phyloP scores from a whole-genome alignment of 768 basidiomycete genomes.

The Wakefieldia striispora region DNA sequence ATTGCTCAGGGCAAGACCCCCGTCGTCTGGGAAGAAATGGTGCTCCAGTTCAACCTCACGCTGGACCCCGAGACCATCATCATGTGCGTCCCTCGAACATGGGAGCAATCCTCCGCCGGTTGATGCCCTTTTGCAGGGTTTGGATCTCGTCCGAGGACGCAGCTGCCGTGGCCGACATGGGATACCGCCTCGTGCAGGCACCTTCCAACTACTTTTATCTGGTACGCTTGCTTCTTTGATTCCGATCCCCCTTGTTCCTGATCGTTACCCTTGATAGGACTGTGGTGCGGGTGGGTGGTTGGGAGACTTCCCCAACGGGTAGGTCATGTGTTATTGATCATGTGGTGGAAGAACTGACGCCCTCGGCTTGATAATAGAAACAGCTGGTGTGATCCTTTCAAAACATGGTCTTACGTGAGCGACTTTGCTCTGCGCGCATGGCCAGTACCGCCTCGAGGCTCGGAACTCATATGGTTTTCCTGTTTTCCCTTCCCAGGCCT shows the following conservation, averaged over 20 bases:
- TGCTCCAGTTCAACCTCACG: constrained; percentile 37
- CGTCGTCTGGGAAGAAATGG: constrained; percentile 79
- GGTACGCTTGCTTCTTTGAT: constrained; percentile 10
- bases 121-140: constrained; percentile 28
- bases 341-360: background rate
- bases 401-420: constrained; percentile 48
- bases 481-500: background rate
- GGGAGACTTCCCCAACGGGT: constrained; percentile 34
- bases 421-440: background rate
- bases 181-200: constrained; percentile 46
- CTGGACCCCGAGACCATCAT: constrained; percentile 43
- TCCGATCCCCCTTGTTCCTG: background rate
- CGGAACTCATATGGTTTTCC: background rate
- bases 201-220: constrained; percentile 57
- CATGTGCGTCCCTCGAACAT: constrained; percentile 25
- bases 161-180: constrained; percentile 35
- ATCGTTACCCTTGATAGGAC: constrained; percentile 28
- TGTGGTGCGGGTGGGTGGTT: constrained; percentile 51
- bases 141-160: constrained; percentile 48
- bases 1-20: constrained; percentile 62
- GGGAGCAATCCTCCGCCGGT: background rate
- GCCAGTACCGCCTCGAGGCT: background rate
- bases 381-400: constrained; percentile 52
- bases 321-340: constrained; percentile 2
- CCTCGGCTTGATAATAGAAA: constrained; percentile 23